Base-by-base conservation (phyloP, 768 basidiomycete species). In the Suillus occidentalis region DNA sequence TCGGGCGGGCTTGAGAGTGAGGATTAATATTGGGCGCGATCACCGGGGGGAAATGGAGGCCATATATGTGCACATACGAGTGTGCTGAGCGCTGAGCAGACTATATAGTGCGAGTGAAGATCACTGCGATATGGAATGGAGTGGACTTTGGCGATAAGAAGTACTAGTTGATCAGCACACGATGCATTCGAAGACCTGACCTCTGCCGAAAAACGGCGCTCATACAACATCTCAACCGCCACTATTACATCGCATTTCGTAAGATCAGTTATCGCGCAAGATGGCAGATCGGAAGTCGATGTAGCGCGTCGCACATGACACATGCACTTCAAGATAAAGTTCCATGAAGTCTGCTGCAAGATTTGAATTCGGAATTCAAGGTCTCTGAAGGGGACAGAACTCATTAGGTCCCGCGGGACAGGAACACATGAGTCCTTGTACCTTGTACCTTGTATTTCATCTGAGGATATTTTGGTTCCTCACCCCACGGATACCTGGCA, bases 241-340 rank as follows among this genome's bases (percentile, higher is more conserved):
- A 42, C 58, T 59, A 59, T 59, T 59, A 59, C 58, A 59, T 59
- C 14, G 25, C 40, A 42, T 42, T 59, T 20, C 58, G 58, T 59
- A 59, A 59, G 28, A 40, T 59, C 39, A 25, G 37, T 36, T 58
- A 58, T 58, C 57, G 22, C 39, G 25, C 34, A 39, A 25, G 5
- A 53, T 53, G 52, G 52, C 52, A 55, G 34, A 55, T 55, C 53
- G 31, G 53, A 55, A 55, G 31, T 55, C 20, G 31, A 55, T 55
- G 52, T 34, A 34, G 18, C 31, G 20, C 52, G 31, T 20, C 2
- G 31, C 53, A 34, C 31, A 34, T 55, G 53, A 34, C 20, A 34
- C 53, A 34, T n/a, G 53, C 1, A 6, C 53, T 36, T 36, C 12
- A 55, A 36, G 34, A 55, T 55, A n/a, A 55, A 55, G 53, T 13